Conservation (phyloP, 192 early-diverging fungal genomes). For the Chytriomyces hyalinus region DNA sequence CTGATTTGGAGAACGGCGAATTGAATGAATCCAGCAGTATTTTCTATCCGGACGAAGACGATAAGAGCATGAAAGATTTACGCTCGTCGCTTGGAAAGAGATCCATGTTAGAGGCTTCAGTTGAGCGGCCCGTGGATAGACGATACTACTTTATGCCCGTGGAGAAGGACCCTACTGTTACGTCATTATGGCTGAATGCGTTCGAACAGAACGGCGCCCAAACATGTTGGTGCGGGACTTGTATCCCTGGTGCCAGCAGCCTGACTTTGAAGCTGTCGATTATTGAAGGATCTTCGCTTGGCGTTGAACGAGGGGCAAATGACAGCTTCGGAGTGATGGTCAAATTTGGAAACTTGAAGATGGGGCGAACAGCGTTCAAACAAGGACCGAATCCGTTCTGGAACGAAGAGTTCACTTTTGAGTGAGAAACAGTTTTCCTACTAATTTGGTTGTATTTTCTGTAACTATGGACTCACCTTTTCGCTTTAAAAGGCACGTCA, state of each 20-base stretch:
- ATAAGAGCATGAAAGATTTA: slow-evolving; percentile 35
- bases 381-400: slow-evolving; percentile 46
- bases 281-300: slow-evolving; percentile 35
- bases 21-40: slow-evolving; percentile 35
- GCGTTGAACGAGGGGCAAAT: slow-evolving; percentile 41
- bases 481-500: slow-evolving; percentile 31
- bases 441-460: not conserved
- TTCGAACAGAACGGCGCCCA: slow-evolving; percentile 17
- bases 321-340: slow-evolving; percentile 36
- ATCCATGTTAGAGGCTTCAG: not conserved
- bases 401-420: slow-evolving; percentile 50
- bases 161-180: slow-evolving; percentile 9
- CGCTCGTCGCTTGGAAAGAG: slow-evolving; percentile 34
- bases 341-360: slow-evolving; percentile 52
- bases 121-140: slow-evolving; percentile 5
- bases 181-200: slow-evolving; percentile 10
- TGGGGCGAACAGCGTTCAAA: slow-evolving; percentile 45
- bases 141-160: slow-evolving; percentile 36
- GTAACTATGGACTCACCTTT: slow-evolving; percentile 11
- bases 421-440: slow-evolving; percentile 14
- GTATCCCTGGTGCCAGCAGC: not conserved
- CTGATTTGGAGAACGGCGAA: slow-evolving; percentile 20
- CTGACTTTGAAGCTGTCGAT: slow-evolving; percentile 41
- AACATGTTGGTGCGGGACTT: slow-evolving; percentile 25
- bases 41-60: slow-evolving; percentile 31